A percentile compares a stretch with the other conserved stretches of the same genome.
These are phyloP conservation scores for carrot (Daucus carota) DNA, from an alignment of 129 eudicot genomes.

Conservation along the genomic window DNA sequence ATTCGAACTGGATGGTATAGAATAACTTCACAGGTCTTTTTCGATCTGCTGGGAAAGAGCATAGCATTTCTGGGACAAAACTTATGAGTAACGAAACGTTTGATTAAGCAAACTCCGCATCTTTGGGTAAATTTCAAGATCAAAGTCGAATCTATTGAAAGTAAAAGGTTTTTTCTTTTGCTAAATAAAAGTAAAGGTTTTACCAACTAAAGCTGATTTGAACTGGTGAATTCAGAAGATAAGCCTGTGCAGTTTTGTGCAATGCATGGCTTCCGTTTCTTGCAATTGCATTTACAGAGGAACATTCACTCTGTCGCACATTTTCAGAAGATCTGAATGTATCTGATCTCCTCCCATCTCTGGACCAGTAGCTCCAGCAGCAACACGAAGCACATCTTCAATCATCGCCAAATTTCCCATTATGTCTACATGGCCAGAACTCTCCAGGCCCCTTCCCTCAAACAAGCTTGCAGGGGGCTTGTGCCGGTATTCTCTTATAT, in stretches of 20 bases:
- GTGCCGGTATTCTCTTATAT: conserved; percentile 54
- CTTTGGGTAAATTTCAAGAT: not conserved
- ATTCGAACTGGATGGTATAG: no score
- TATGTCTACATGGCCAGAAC: conserved; percentile 75
- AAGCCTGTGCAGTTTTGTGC: not conserved
- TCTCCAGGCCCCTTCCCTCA: conserved; percentile 62
- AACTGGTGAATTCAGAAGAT: not conserved
- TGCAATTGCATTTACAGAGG: conserved; percentile 27
- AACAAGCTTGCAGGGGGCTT: conserved; percentile 58
- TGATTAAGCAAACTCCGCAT: not conserved
- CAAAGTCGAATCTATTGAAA: not conserved
- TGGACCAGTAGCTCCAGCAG: conserved; percentile 65
- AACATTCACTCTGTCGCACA: conserved; percentile 54
- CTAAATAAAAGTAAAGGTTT: no score
- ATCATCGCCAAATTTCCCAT: conserved; percentile 71
- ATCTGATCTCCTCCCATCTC: conserved; percentile 70
- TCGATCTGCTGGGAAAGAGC: not conserved
- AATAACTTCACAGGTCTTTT: no score
- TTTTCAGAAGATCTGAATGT: conserved; percentile 57
- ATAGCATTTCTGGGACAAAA: not conserved
- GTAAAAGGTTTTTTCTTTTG: not conserved
- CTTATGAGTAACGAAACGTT: not conserved
- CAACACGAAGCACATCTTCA: conserved; percentile 75
- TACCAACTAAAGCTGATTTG: not conserved
- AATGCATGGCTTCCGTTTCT: not conserved